phyloP scores from a whole-genome alignment of 2,329 filamentous ascomycete species.

The Thielaviopsis musarum region DNA sequence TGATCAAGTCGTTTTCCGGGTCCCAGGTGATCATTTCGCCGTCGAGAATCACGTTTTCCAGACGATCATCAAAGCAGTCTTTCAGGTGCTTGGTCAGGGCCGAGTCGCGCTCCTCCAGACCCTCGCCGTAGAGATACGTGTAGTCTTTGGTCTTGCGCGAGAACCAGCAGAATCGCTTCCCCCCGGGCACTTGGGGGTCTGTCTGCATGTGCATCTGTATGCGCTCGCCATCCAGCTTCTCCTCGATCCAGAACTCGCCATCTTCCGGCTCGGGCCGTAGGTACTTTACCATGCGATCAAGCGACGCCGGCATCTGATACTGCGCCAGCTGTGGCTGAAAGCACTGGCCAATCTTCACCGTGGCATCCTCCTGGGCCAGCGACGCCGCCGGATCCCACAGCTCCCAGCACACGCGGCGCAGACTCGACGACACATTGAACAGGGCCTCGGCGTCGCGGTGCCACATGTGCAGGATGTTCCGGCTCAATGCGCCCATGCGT shows the following conservation, averaged over 20 bases:
- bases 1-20: conserved; percentile 63
- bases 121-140: conserved; percentile 76
- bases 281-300: conserved; percentile 61
- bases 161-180: conserved; percentile 71
- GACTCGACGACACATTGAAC: conserved; percentile 81
- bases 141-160: conserved; percentile 94
- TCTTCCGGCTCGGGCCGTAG: conserved; percentile 52
- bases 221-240: conserved; percentile 90
- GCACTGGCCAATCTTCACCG: conserved; percentile 75
- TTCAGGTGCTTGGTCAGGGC: conserved; percentile 67
- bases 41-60: conserved; percentile 79
- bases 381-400: conserved; percentile 56
- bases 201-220: conserved; percentile 90
- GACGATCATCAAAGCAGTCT: conserved; percentile 57
- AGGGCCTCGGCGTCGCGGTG: conserved; percentile 60
- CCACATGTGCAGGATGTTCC: conserved; percentile 71
- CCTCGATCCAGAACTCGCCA: conserved; percentile 83
- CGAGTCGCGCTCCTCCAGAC: conserved; percentile 55
- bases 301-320: conserved; percentile 64
- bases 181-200: conserved; percentile 50
- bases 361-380: conserved; percentile 57
- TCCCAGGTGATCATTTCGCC: conserved; percentile 99
- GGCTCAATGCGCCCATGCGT: conserved; percentile 64
- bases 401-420: conserved; percentile 90
- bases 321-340: conserved; percentile 93